Conservation (phyloP, 495 filamentous ascomycete species). For the Lepraria neglecta region DNA sequence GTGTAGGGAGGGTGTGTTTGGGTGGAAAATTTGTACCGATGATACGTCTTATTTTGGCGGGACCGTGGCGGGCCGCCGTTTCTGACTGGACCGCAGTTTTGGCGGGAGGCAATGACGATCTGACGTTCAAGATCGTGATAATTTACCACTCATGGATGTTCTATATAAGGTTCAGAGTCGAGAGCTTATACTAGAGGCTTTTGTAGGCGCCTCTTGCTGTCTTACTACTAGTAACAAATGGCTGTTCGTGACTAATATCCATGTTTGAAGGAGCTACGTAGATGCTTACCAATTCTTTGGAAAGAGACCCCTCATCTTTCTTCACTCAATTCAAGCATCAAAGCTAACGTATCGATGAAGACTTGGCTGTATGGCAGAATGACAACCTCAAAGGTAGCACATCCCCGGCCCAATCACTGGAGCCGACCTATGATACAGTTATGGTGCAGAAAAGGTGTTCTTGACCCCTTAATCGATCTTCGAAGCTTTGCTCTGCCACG, state of each 20-base stretch:
- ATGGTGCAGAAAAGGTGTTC: background rate
- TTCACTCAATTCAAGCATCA: background rate
- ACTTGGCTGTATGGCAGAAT: too few species aligned
- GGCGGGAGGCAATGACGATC: background rate
- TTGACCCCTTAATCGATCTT: background rate
- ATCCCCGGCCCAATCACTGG: background rate
- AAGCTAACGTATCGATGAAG: background rate
- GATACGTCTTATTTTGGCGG: background rate
- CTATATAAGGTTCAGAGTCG: background rate
- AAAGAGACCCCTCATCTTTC: slow-evolving; percentile 7
- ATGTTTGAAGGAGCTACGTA: background rate
- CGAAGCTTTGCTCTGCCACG: slow-evolving; percentile 10
- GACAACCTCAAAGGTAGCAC: background rate
- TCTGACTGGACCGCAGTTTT: slow-evolving; percentile 1
- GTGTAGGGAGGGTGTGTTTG: background rate
- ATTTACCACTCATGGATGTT: background rate
- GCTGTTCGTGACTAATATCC: slow-evolving; percentile 6
- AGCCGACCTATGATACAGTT: too few species aligned
- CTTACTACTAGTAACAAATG: background rate
- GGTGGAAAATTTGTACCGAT: background rate
- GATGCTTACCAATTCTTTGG: slow-evolving; percentile 5
- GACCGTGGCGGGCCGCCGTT: background rate
- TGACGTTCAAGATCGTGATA: background rate
- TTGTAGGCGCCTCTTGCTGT: background rate
- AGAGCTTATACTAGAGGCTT: background rate